Percentiles rank a stretch among this genome's conserved stretches.
Conservation (phyloP, 179 eudicot genomes). For the Heliamphora pulchella region DNA sequence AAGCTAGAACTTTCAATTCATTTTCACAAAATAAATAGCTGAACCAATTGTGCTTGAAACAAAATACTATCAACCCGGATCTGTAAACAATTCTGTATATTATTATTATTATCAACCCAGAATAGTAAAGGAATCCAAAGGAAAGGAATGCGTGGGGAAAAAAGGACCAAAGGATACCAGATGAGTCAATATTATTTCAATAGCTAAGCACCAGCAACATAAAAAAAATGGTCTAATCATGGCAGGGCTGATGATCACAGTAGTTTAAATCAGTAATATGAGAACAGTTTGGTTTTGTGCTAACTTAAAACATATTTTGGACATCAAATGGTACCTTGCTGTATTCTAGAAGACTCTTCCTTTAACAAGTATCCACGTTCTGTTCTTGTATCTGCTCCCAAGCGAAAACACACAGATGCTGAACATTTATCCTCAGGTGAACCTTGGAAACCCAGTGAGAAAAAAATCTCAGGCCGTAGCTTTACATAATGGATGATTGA, state of each 20-base stretch:
- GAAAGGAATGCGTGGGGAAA: neutral
- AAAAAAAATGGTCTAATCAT: neutral
- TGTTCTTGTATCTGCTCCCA: slow-evolving; percentile 17
- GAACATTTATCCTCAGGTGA: slow-evolving; percentile 22
- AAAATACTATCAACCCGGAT: neutral
- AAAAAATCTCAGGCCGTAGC: slow-evolving; percentile 41
- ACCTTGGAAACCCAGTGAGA: slow-evolving; percentile 68
- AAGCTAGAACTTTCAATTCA: neutral
- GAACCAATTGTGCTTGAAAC: slow-evolving; percentile 6
- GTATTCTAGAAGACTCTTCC: slow-evolving; percentile 17
- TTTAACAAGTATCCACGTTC: slow-evolving; percentile 1
- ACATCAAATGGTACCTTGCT: slow-evolving; percentile 7
- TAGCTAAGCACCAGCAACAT: neutral
- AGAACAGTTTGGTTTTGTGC: neutral
- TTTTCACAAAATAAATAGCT: slow-evolving; percentile 3
- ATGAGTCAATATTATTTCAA: neutral
- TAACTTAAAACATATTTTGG: neutral
- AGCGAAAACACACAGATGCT: slow-evolving; percentile 19
- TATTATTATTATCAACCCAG: neutral
- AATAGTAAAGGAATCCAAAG: neutral
- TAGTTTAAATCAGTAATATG: neutral
- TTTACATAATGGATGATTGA: slow-evolving; percentile 54
- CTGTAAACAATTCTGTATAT: too few relatives aligned
- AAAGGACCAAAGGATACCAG: neutral
- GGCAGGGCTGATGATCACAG: neutral